Base-by-base conservation (phyloP, 179 eudicot genomes). In the Dionaea muscipula region DNA sequence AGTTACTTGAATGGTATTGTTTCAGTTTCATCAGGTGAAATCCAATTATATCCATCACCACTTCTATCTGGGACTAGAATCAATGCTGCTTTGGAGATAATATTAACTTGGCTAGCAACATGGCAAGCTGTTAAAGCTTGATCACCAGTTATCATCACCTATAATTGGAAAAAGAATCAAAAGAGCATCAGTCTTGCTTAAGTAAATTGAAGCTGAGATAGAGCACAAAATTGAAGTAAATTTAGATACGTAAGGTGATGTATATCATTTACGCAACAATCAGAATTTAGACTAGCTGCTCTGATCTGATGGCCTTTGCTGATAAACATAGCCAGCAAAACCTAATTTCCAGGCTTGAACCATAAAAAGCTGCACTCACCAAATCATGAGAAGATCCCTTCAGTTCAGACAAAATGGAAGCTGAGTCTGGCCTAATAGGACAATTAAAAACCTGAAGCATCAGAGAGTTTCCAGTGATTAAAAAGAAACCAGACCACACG, bases 91-190 rank as follows among this genome's bases (percentile, higher is more conserved):
- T 73, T 80, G 46, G 94, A 78, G 50, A 91, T 66, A 28, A 91
- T 91, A 69, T 91, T 79, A 64, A 91, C 95, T 87, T 91, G 95
- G 60, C 78, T 70, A 56, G 95, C 98, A 70, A 91, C 98, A 75
- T 91, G 98, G 65, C 98, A 84, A 65, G 98, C 98, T 35, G 98
- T 91, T 71, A 91, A 73, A 55, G 98, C 95, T 76, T 91, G 95
- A 72, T 91, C 95, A 40, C 95, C 98, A 57, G 98, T 91, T 37
- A 91, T 91, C 98, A 91, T 91, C 55, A 84, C 75, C 98, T 91
- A 52, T 59, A 68, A 44, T 16, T 19, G 13, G 33, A 47, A 21
- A n/a, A 25, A 26, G 27, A 15, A 31, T 18, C 37, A 13, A 8
- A 13, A 33, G 14, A n/a, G 17, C 37, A 27, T 28, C 8, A 28